Percentiles rank a stretch among this genome's conserved stretches.
These are phyloP conservation scores for Pseudogymnoascus sp. DNA, from an alignment of 2,329 filamentous ascomycete genomes.

Conservation along the genomic window DNA sequence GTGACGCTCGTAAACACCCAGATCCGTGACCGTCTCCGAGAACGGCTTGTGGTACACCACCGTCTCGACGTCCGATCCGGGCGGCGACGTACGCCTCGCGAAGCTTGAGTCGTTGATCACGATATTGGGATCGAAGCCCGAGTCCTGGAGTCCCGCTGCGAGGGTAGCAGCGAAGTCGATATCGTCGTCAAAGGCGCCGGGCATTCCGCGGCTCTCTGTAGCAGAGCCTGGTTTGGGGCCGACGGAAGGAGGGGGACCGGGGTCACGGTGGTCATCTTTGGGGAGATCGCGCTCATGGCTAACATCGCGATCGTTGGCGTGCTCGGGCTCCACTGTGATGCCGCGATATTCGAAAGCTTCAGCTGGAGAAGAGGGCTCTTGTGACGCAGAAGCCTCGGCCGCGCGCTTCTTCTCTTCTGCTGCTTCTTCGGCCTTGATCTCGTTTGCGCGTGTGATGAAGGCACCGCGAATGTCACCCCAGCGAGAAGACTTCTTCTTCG, in stretches of 20 bases:
- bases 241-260: constrained; percentile 37
- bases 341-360: constrained; percentile 24
- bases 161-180: constrained; percentile 61
- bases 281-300: constrained; percentile 1
- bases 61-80: constrained; percentile 44
- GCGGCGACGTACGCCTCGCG: constrained; percentile 54
- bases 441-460: neutral
- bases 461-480: neutral
- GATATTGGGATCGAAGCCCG: constrained; percentile 63
- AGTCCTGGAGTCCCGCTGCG: constrained; percentile 59
- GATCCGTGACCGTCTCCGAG: constrained; percentile 39
- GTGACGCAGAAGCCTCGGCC: constrained; percentile 25
- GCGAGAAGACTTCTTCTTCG: constrained; percentile 2
- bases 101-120: constrained; percentile 59
- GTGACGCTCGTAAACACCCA: constrained; percentile 23
- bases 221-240: constrained; percentile 49
- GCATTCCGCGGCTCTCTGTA: constrained; percentile 41
- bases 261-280: constrained; percentile 22
- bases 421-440: neutral
- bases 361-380: constrained; percentile 9
- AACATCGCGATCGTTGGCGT: constrained; percentile 15
- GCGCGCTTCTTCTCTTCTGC: constrained; percentile 12
- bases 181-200: constrained; percentile 59
- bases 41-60: constrained; percentile 42
- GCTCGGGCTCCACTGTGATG: constrained; percentile 20